Evolutionary conservation across 805 yeast genomes (phyloP).

Genomic region (Saturnispora galanensis): DNA sequence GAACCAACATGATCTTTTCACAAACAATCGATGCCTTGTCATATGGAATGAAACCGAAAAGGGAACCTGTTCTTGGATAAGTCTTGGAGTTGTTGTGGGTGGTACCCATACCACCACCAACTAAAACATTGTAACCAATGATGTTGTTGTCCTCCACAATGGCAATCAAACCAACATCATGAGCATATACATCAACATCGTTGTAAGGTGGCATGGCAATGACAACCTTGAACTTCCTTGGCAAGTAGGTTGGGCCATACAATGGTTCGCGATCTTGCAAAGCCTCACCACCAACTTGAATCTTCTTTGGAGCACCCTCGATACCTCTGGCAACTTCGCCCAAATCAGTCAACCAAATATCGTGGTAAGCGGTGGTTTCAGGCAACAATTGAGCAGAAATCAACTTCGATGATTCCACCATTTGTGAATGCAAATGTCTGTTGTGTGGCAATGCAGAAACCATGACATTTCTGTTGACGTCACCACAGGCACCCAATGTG

Average conservation of each 20-base stretch:
- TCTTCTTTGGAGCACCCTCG: conserved; percentile 80
- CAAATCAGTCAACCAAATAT: conserved; percentile 64
- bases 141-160: conserved; percentile 62
- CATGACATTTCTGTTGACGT: conserved; percentile 94
- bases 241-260: conserved; percentile 79
- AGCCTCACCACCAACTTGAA: conserved; percentile 83
- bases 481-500: conserved; percentile 97
- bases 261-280: conserved; percentile 78
- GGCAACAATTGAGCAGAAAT: conserved; percentile 83
- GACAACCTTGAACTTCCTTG: conserved; percentile 92
- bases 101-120: conserved; percentile 99
- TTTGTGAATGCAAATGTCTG: conserved; percentile 70
- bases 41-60: conserved; percentile 63
- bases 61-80: conserved; percentile 88
- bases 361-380: conserved; percentile 90
- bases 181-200: conserved; percentile 94
- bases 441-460: conserved; percentile 82
- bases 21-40: conserved; percentile 70
- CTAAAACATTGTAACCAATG: conserved; percentile 77
- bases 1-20: conserved; percentile 87
- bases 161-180: conserved; percentile 87
- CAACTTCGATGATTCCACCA: conserved; percentile 48
- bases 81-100: conserved; percentile 96
- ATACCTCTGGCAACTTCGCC: conserved; percentile 23
- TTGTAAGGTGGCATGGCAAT: conserved; percentile 93